Evolutionary conservation across 345 rosid genomes (phyloP).

Genomic region (Euclidium syriacum): DNA sequence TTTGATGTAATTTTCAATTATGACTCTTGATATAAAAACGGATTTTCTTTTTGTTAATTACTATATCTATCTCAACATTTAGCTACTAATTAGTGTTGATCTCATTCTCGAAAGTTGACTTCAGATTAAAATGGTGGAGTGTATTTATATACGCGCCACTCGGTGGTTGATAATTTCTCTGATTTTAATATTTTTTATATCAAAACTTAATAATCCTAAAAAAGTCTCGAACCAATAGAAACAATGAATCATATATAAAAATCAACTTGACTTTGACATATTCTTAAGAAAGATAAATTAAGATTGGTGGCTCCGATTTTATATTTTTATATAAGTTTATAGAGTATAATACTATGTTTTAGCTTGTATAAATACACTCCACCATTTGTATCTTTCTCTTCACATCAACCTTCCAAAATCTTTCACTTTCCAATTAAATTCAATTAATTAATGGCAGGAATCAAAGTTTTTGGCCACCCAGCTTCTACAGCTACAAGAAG

Average conservation of each 20-base stretch:
- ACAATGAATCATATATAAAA: constrained; percentile 2
- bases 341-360: not conserved
- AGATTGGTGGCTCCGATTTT: constrained; percentile 1
- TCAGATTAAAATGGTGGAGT: too few relatives aligned
- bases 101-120: too few relatives aligned
- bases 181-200: not conserved
- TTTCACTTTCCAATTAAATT: not conserved
- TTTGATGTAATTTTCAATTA: constrained; percentile 7
- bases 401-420: constrained; percentile 16
- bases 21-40: not conserved
- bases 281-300: constrained; percentile 3
- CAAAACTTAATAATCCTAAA: not conserved
- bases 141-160: too few relatives aligned
- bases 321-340: constrained; percentile 1
- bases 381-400: not conserved
- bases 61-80: not conserved
- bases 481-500: constrained; percentile 33
- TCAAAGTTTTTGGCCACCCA: constrained; percentile 31
- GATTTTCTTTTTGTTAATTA: not conserved
- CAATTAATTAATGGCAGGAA: constrained; percentile 9
- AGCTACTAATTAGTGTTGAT: not conserved
- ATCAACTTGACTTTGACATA: constrained; percentile 4
- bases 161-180: constrained; percentile 14
- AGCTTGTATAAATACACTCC: constrained; percentile 18
- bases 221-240: constrained; percentile 13